Conservation (phyloP, 2,329 filamentous ascomycete genomes). For the Colletotrichum tofieldiae region DNA sequence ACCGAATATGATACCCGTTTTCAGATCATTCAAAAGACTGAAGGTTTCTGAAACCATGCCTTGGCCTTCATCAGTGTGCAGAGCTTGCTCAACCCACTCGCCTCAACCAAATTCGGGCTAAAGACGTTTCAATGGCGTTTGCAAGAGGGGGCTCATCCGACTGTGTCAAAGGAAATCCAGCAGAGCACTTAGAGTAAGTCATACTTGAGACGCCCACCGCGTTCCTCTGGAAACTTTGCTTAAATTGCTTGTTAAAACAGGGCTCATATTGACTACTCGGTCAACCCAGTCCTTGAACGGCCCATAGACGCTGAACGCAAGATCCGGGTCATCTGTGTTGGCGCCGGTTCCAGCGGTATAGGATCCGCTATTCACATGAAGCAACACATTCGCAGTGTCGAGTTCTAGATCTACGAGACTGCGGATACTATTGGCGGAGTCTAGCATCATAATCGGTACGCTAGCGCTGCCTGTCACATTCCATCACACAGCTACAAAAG, state of each 20-base stretch:
- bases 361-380: not conserved
- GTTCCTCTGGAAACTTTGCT: not conserved
- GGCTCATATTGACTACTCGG: not conserved
- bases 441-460: slow-evolving; percentile 47
- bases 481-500: slow-evolving; percentile 37
- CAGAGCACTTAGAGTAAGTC: not conserved
- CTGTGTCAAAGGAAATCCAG: not conserved
- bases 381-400: slow-evolving; percentile 32
- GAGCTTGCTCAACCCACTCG: not conserved
- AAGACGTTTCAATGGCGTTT: not conserved
- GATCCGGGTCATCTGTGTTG: slow-evolving; percentile 9
- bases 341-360: slow-evolving; percentile 8
- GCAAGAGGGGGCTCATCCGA: not conserved
- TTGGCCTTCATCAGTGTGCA: not conserved
- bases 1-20: not conserved
- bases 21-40: not conserved
- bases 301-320: slow-evolving; percentile 4
- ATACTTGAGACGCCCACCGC: no score
- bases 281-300: slow-evolving; percentile 3
- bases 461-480: slow-evolving; percentile 45
- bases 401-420: slow-evolving; percentile 48
- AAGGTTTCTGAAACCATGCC: no score
- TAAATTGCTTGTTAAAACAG: not conserved
- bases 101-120: not conserved
- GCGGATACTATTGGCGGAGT: slow-evolving; percentile 46